Conservation (phyloP, 352 stramenopile species). For the Thalassiosira mediterranea region DNA sequence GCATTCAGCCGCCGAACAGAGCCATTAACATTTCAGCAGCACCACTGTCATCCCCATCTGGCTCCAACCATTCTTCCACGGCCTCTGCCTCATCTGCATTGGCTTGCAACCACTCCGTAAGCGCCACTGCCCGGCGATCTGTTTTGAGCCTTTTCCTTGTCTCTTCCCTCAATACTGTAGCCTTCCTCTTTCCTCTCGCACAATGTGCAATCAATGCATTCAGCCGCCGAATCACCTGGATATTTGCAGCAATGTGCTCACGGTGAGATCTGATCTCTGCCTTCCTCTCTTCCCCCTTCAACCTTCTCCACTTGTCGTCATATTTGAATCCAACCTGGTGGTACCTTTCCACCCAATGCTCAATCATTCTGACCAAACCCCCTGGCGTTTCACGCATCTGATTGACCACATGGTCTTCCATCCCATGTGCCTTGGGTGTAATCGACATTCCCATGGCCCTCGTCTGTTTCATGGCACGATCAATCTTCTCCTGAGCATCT, state of each 20-base stretch:
- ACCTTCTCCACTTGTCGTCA: conserved; percentile 8
- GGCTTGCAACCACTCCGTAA: too few relatives aligned
- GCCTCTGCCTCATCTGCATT: too few relatives aligned
- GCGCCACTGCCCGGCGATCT: too few relatives aligned
- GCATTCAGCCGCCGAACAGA: too few relatives aligned
- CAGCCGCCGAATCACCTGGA: too few relatives aligned
- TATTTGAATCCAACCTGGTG: conserved; percentile 22
- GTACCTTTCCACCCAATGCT: conserved; percentile 26
- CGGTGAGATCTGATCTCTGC: conserved; percentile 2
- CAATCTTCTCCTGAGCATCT: conserved; percentile 1
- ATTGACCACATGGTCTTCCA: conserved; percentile 19
- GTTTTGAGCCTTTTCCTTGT: too few relatives aligned
- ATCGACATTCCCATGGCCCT: conserved; percentile 1
- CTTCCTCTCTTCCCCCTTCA: conserved; percentile 9
- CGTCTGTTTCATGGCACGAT: not conserved
- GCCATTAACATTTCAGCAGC: too few relatives aligned
- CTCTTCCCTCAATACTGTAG: too few relatives aligned
- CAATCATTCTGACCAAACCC: conserved; percentile 15
- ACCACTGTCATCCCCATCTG: too few relatives aligned
- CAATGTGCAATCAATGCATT: too few relatives aligned
- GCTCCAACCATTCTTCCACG: too few relatives aligned
- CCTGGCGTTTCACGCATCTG: conserved; percentile 13
- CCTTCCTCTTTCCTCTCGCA: too few relatives aligned
- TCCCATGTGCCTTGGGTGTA: conserved; percentile 14
- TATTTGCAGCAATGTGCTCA: conserved; percentile 12